Evolutionary conservation across 345 rosid genomes (phyloP), one percentile per base, ranked within the genome.

Genomic region (Gynandropsis gynandra): DNA sequence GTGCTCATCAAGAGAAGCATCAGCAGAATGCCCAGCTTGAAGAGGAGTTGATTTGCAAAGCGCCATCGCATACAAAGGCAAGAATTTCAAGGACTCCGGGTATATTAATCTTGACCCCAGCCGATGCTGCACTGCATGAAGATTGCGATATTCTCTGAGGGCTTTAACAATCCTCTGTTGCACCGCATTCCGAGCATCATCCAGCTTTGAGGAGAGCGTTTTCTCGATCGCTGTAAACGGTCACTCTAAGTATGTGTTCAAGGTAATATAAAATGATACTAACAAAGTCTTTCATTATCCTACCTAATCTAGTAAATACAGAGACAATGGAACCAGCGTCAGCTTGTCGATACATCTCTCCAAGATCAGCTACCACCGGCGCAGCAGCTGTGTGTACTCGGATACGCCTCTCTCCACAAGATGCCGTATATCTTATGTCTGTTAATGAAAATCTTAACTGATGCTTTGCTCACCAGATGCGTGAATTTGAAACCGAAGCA

Each of bases 391-490:
- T 93, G 66, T 88, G 99, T 57, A 93, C 86, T 74, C 97, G 83
- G 61, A 93, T 93, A 52, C 97, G 92, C 67, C 99, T 89, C 80
- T 93, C 99, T 69, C 99, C 99, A 39, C 97, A 93, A 39, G 99
- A 93, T 52, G 99, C 97, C 54, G 97, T 93, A 61, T 93, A 93
- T 52, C 99, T 93, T 77, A 64, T 49, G 35, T 67, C 44, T 24
- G 75, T 77, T 69, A 83, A 88, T 77, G 79, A 73, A 54, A 66
- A 66, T 53, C 24, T 34, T 47, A 48, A 39, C 41, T 41, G 29
- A 47, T 50, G 54, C 13, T 24, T 31, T 37, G 48, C 27, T 53
- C 40, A 60, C 45, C 43, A 47, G 29, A 54, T 47, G 61, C 12
- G 38, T 31, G 42, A 59, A 47, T 10, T 41, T 47, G n/a, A 48